Base-by-base conservation (phyloP, 768 basidiomycete genomes). In the Suillus lakei region DNA sequence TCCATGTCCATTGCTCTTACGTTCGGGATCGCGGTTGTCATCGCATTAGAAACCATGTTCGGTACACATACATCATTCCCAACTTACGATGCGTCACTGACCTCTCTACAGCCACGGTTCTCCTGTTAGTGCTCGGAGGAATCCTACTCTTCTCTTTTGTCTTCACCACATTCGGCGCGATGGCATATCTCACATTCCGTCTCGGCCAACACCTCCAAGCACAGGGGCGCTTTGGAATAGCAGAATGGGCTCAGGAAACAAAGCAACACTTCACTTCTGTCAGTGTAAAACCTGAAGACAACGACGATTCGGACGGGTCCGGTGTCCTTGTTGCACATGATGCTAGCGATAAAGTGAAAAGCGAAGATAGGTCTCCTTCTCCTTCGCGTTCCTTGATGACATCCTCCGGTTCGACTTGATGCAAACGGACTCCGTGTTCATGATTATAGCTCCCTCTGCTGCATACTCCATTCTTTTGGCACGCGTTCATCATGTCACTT, bases 1-100 rank as follows among this genome's bases (percentile, higher is more conserved):
- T 77, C 78, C 56, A 66, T 75, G 60, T 78, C 80, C 65, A 38
- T 83, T 54, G 82, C 80, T 23, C 48, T 84, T 34, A 70, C 74
- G 18, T 73, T 67, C 38, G 74, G 77, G 28, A 72, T 78, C 41
- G 68, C 79, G 23, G 73, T 65, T 32, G 78, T 78, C 61, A 68
- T 78, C 13, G 69, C 69, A 2, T 67, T 79, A 39, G 83, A 76
- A 48, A 66, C 60, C 15, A 23, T 69, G 38, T 65, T 78, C 15
- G 69, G 77, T 84, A 64, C 62, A 62, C 60, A 48, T 13, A 7
- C 28, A 6, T 59, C 23, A 28, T 39, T 16, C 13, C 21, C 12
- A 50, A 23, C 8, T 59, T 15, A 38, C 32, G 48, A 56, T 6
- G 6, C 3, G 3, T 69, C 38, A n/a, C 62, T 63, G 51, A 67